phyloP scores from a whole-genome alignment of 345 rosid genomes.

The Mercurialis annua region DNA sequence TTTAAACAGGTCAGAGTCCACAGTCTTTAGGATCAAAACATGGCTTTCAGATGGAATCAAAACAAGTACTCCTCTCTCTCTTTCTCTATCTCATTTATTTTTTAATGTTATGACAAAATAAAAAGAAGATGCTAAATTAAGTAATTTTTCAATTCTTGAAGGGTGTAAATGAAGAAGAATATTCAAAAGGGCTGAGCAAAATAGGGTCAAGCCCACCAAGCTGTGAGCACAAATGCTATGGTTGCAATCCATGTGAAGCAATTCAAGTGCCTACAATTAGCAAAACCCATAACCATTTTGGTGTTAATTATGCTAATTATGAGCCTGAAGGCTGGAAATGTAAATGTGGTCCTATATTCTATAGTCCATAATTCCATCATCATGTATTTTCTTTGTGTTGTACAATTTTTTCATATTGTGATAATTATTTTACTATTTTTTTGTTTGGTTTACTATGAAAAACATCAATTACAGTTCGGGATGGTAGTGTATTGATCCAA shows the following conservation, averaged over 20 bases:
- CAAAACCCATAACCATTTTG: conserved; percentile 28
- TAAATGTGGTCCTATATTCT: conserved; percentile 63
- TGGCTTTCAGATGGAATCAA: conserved; percentile 7
- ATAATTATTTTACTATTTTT: background rate
- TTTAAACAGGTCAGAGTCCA: conserved; percentile 11
- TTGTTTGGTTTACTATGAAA: no score
- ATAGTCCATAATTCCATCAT: conserved; percentile 38
- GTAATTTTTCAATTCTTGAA: background rate
- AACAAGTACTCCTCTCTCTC: conserved; percentile 9
- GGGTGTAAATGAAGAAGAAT: conserved; percentile 12
- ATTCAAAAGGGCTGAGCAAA: conserved; percentile 26
- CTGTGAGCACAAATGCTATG: conserved; percentile 68
- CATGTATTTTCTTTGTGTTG: background rate
- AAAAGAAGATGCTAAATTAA: no score
- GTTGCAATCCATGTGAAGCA: conserved; percentile 78
- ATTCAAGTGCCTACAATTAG: conserved; percentile 59
- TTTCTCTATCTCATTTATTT: background rate
- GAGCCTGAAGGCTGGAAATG: conserved; percentile 90
- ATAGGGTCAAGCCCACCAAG: conserved; percentile 82
- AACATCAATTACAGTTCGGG: no score
- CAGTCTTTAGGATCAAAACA: background rate
- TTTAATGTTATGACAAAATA: no score
- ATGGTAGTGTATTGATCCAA: no score
- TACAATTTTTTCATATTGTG: conserved; percentile 6
- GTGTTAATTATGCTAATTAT: conserved; percentile 60